Evolutionary conservation across 2,329 filamentous ascomycete species (phyloP), one percentile per base, ranked within the genome.

Genomic region (Claviceps sp.): DNA sequence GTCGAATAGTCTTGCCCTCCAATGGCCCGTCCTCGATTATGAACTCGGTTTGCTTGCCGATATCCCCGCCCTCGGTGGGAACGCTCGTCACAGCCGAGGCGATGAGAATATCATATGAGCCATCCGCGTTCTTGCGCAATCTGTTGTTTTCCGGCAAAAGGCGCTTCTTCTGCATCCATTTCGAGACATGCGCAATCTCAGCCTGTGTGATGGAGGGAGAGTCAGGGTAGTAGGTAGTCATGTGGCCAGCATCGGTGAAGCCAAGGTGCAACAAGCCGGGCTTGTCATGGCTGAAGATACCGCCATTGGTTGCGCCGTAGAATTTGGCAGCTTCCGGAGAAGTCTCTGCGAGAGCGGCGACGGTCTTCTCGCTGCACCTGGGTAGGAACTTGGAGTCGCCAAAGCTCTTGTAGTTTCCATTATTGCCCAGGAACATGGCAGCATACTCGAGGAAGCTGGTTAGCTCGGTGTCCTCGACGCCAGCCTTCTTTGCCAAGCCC

Each of bases 321-420:
- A 80, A 76, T 55, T 75, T 73, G 61, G 78, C 72, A 6, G 84
- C 79, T 50, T 84, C 79, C 2, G 78, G 68, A 0, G 75, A 75
- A 16, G 77, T 74, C 16, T 74, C 72, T 45, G 83, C 82, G 37
- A 91, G 72, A 54, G 82, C 77, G 49, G 79, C 75, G 54, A 90
- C 76, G 5, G 75, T 77, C 53, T 78, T 76, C 58, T 82, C 76
- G 6, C 76, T 72, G 61, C 85, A 80, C 58, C 86, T 76, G 2
- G 87, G 87, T 52, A 93, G 77, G 63, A 93, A 90, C 64, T 93
- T 93, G 60, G 83, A 79, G 67, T 93, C 86, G 44, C 88, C 88
- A 61, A 90, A 91, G 59, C 85, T 85, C 71, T 91, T 91, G 71
- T 91, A 93, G 67, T 93, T 93, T 56, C 88, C 86, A 55, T 76